phyloP scores from a whole-genome alignment of 2,329 filamentous ascomycete genomes.

The Raffaelea ambrosiae region DNA sequence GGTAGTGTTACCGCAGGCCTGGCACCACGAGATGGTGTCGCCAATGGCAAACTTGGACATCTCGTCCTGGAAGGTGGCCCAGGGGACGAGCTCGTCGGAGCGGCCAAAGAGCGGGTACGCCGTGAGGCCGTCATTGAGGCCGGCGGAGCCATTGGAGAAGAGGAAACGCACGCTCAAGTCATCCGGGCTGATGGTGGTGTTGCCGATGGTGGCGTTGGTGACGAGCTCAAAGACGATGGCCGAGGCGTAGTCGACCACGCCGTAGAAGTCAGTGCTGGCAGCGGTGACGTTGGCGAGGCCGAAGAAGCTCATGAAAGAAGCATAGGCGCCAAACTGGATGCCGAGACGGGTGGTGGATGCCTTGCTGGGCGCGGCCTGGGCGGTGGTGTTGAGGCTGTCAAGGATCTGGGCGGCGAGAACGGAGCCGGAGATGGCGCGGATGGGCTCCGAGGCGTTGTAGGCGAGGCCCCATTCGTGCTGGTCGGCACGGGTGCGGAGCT shows the following conservation, averaged over 20 bases:
- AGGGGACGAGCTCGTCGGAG: conserved; percentile 47
- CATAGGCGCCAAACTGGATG: conserved; percentile 54
- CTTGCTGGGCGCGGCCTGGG: conserved; percentile 21
- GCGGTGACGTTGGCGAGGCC: conserved; percentile 44
- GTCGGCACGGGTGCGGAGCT: conserved; percentile 67
- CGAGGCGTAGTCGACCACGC: conserved; percentile 76
- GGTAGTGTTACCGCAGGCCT: conserved; percentile 62
- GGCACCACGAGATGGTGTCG: conserved; percentile 63
- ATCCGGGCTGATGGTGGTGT: conserved; percentile 16
- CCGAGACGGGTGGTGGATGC: conserved; percentile 30
- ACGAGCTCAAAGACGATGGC: conserved; percentile 72
- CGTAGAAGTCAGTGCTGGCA: conserved; percentile 56
- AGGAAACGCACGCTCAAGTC: conserved; percentile 53
- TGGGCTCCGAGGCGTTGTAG: conserved; percentile 66
- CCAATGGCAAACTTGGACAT: conserved; percentile 61
- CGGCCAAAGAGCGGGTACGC: conserved; percentile 54
- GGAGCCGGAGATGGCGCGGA: conserved; percentile 49
- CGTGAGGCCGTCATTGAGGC: conserved; percentile 36
- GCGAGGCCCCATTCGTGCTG: conserved; percentile 74
- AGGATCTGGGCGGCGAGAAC: conserved; percentile 50
- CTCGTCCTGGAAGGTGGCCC: conserved; percentile 55
- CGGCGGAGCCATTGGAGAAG: conserved; percentile 51
- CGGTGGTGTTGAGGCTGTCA: conserved; percentile 42
- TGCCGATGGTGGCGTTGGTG: conserved; percentile 39
- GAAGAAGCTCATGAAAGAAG: conserved; percentile 55